These are phyloP conservation scores for Barnettozyma wickerhamii DNA, from an alignment of 805 yeast genomes.

Conservation along the genomic window DNA sequence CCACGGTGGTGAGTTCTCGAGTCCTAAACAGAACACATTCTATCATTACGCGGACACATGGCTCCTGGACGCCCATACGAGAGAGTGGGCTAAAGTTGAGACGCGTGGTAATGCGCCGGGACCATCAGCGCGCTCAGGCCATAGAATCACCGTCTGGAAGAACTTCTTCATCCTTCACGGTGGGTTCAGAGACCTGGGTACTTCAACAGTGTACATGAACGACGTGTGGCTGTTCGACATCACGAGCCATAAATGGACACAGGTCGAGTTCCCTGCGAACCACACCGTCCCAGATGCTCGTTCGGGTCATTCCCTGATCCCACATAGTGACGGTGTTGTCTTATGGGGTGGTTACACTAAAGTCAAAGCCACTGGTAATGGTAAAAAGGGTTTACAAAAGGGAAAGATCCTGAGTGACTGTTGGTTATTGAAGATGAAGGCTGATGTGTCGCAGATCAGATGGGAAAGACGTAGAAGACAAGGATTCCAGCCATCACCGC, in stretches of 20 bases:
- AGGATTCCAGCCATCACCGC: conserved; percentile 85
- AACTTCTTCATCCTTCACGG: conserved; percentile 83
- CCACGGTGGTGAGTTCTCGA: conserved; percentile 96
- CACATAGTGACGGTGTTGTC: conserved; percentile 76
- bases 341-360: conserved; percentile 93
- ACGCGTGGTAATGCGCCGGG: conserved; percentile 60
- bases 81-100: conserved; percentile 90
- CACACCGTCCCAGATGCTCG: conserved; percentile 85
- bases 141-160: conserved; percentile 87
- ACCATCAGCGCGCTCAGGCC: conserved; percentile 90
- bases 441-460: conserved; percentile 64
- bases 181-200: conserved; percentile 88
- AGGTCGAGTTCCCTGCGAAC: conserved; percentile 79
- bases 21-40: conserved; percentile 92
- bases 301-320: conserved; percentile 86
- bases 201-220: conserved; percentile 73
- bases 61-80: conserved; percentile 78
- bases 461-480: conserved; percentile 91
- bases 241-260: conserved; percentile 85
- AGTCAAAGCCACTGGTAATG: conserved; percentile 82
- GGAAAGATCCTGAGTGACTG: conserved; percentile 86
- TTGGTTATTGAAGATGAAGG: conserved; percentile 85
- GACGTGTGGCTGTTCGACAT: conserved; percentile 94
- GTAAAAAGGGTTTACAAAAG: conserved; percentile 83
- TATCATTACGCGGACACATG: conserved; percentile 97